These are phyloP conservation scores for Populus simonii DNA, from an alignment of 345 rosid species.

Conservation along the genomic window DNA sequence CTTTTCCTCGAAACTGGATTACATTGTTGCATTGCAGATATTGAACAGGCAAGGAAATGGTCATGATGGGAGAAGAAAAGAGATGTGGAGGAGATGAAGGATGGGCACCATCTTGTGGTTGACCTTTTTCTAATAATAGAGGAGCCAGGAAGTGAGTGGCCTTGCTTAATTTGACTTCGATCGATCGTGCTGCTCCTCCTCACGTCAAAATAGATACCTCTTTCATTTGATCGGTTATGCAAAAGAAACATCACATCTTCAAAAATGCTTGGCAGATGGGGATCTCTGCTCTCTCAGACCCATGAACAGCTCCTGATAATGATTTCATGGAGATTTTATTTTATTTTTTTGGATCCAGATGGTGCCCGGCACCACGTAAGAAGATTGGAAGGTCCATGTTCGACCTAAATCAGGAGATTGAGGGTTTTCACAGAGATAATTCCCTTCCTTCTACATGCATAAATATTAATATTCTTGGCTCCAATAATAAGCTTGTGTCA, in stretches of 20 bases:
- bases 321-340: no score
- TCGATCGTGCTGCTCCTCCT: no score
- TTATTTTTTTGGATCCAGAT: neutral
- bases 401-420: no score
- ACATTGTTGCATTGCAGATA: no score
- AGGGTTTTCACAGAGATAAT: no score
- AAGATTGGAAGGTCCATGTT: no score
- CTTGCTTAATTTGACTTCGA: neutral
- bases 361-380: neutral
- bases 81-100: neutral
- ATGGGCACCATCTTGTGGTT: neutral
- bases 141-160: neutral
- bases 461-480: no score
- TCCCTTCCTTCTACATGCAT: no score
- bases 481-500: neutral
- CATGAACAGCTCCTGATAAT: neutral
- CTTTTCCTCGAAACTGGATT: no score
- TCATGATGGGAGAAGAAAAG: neutral
- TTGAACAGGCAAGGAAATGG: no score
- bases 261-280: neutral
- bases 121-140: conserved; percentile 9
- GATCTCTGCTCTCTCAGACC: neutral
- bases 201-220: neutral
- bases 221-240: neutral
- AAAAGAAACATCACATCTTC: neutral